Evolutionary conservation across 2,329 filamentous ascomycete genomes (phyloP).

Genomic region (Geosmithia putterillii): DNA sequence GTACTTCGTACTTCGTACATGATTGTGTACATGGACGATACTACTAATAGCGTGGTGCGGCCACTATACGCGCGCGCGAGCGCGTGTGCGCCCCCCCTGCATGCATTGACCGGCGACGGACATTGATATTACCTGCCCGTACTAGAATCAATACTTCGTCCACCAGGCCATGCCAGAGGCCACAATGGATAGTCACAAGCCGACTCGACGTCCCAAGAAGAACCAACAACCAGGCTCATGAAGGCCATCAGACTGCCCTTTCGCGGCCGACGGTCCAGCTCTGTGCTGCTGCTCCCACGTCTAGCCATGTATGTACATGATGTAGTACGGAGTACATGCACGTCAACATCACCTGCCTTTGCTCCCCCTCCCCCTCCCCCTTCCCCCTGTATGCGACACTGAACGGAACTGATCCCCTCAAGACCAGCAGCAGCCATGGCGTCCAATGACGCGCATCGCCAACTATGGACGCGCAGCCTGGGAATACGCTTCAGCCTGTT

Average conservation of each 20-base stretch:
- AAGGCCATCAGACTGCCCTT: neutral
- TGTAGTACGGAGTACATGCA: too few species aligned
- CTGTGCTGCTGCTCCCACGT: neutral
- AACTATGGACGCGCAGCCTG: slow-evolving; percentile 15
- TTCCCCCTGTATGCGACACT: neutral
- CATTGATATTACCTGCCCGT: too few species aligned
- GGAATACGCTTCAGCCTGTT: slow-evolving; percentile 17
- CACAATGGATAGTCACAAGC: neutral
- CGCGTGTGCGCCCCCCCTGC: too few species aligned
- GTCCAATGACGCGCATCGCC: neutral
- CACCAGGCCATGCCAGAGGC: slow-evolving; percentile 4
- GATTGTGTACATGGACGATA: too few species aligned
- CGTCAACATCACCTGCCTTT: too few species aligned
- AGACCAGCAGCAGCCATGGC: too few species aligned
- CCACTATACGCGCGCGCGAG: too few species aligned
- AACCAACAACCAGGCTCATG: slow-evolving; percentile 2
- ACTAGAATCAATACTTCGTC: too few species aligned
- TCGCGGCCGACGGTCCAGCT: neutral
- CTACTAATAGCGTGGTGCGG: too few species aligned
- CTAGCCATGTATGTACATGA: too few species aligned
- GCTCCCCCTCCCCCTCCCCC: neutral
- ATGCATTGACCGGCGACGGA: too few species aligned
- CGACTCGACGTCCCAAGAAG: neutral
- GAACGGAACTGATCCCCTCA: neutral
- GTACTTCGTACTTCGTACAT: too few species aligned